Base-by-base conservation (phyloP, 179 eudicot species). In the Patellifolia procumbens region DNA sequence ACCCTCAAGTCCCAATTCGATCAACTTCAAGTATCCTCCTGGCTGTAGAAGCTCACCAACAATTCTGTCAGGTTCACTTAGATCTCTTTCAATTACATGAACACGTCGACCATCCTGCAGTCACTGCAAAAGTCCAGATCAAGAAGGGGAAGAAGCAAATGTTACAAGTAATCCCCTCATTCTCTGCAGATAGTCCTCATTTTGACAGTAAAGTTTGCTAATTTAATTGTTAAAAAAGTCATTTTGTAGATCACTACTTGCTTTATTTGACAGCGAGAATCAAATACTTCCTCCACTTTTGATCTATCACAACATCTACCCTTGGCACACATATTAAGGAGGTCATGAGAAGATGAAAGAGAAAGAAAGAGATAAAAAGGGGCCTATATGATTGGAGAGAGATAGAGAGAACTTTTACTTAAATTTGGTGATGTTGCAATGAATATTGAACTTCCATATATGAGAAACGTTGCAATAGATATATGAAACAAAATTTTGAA, bases 21-120 rank as follows among this genome's bases (percentile, higher is more conserved):
- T 81, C 82, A 94, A 83, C 72, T 92, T 94, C 74, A 94, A 90
- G 76, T 94, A 94, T 72, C 98, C 98, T 56, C 98, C 98, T 45
- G 98, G 98, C 75, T 94, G 98, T 73, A 94, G 85, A 64, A 94
- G 84, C 74, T 93, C 98, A 60, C 98, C 97, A 67, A 93, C 98
- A 62, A 93, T 93, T 39, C 98, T 80, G 80, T 90, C 93, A 15
- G 92, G 98, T 86, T 89, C 94, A 56, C 78, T 88, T 81, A 94
- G 85, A 79, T 92, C 98, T 79, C 98, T 90, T 74, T 94, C 98
- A 80, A 94, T 89, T 26, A 93, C 97, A 79, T 72, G 92, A 37
- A 93, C 98, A 61, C 92, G 89, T 37, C 98, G 90, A 32, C 98
- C 98, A 53, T 94, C 97, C 98, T 94, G 81, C 74, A 80, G 48